phyloP scores from a whole-genome alignment of 225 moss, liverwort and hornwort genomes.

The Physcomitrium patens region DNA sequence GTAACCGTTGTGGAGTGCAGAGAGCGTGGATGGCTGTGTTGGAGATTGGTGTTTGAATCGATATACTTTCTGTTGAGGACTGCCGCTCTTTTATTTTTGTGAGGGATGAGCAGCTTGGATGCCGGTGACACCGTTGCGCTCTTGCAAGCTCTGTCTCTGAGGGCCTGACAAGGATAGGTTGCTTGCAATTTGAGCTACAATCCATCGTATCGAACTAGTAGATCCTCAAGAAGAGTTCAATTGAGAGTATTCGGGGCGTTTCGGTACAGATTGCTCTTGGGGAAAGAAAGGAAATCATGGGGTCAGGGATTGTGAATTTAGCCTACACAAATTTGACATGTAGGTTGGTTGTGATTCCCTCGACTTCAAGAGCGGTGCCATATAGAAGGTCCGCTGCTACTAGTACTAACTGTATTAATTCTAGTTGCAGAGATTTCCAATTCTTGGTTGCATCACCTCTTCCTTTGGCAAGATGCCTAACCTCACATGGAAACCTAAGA shows the following conservation, averaged over 20 bases:
- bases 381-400: conserved; percentile 1
- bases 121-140: not conserved
- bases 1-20: no score
- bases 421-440: conserved; percentile 6
- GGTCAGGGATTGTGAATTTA: conserved; percentile 23
- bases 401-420: conserved; percentile 5
- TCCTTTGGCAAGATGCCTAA: not conserved
- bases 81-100: no score
- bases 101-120: not conserved
- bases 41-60: no score
- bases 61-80: no score
- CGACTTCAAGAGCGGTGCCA: conserved; percentile 13
- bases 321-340: conserved; percentile 27
- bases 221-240: no score
- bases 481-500: not conserved
- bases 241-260: not conserved
- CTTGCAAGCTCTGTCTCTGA: not conserved
- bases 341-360: conserved; percentile 20
- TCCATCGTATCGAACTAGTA: no score
- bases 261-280: not conserved
- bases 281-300: conserved; percentile 28
- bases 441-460: conserved; percentile 23
- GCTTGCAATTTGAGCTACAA: conserved; percentile 3
- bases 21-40: no score
- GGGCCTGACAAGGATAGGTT: not conserved